A percentile compares a stretch with the other conserved stretches of the same genome.
phyloP scores from a whole-genome alignment of 768 basidiomycete species.

The Termitomyces sp. region DNA sequence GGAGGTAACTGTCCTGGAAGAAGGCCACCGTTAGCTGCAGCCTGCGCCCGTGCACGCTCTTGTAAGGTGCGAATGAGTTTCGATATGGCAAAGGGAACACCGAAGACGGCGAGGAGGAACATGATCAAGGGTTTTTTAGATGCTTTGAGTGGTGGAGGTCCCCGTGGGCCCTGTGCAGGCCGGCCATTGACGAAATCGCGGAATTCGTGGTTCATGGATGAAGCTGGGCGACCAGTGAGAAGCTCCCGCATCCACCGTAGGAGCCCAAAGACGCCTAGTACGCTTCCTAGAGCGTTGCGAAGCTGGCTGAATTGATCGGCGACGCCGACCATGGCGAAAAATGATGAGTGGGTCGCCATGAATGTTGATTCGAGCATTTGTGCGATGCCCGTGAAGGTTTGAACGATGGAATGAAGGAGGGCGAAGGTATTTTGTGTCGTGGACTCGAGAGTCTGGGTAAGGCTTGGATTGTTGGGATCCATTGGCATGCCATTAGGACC shows the following conservation, averaged over 20 bases:
- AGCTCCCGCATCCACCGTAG: constrained; percentile 78
- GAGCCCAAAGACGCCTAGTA: constrained; percentile 87
- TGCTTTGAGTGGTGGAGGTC: constrained; percentile 47
- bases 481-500: constrained; percentile 43
- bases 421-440: constrained; percentile 92
- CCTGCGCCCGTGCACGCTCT: constrained; percentile 50
- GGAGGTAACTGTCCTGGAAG: constrained; percentile 44
- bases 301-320: constrained; percentile 92
- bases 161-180: constrained; percentile 44
- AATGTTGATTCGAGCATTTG: constrained; percentile 98
- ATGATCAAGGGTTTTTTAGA: constrained; percentile 88
- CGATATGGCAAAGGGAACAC: constrained; percentile 91
- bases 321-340: constrained; percentile 96
- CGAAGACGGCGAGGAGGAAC: constrained; percentile 91
- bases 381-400: constrained; percentile 89
- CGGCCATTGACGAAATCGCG: constrained; percentile 67
- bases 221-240: constrained; percentile 33
- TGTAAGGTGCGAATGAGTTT: constrained; percentile 77
- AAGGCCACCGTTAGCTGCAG: constrained; percentile 31
- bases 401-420: constrained; percentile 90
- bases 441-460: constrained; percentile 83
- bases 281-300: constrained; percentile 88
- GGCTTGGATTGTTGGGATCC: constrained; percentile 51
- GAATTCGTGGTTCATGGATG: constrained; percentile 56
- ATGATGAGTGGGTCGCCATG: constrained; percentile 93